Percentiles rank a stretch among this genome's conserved stretches.
Evolutionary conservation across 2,329 filamentous ascomycete species (phyloP).

Genomic region (Parastagonospora avenae): DNA sequence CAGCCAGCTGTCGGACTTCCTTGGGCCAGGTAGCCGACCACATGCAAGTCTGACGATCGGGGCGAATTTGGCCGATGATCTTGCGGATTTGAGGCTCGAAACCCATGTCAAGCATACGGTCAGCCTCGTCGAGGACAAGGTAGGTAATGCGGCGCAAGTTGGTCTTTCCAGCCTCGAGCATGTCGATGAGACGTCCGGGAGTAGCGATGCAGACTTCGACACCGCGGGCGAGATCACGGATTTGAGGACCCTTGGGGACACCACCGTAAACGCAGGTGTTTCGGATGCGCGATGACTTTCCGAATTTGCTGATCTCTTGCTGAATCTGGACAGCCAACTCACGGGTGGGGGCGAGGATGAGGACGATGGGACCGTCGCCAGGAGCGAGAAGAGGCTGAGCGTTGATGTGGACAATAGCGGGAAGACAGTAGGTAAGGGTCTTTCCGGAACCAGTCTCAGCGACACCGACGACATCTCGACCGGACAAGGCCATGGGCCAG

Average conservation of each 20-base stretch:
- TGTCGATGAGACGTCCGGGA: slow-evolving; percentile 95
- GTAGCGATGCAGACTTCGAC: slow-evolving; percentile 99
- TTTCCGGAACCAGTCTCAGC: slow-evolving; percentile 99
- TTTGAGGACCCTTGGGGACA: slow-evolving; percentile 97
- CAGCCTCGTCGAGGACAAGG: slow-evolving; percentile 96
- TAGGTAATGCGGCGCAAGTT: slow-evolving; percentile 98
- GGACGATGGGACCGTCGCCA: slow-evolving; percentile 93
- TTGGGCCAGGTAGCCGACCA: slow-evolving; percentile 99
- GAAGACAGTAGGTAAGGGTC: slow-evolving; percentile 97
- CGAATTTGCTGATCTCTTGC: slow-evolving; percentile 97
- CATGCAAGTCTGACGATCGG: slow-evolving; percentile 98
- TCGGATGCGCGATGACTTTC: slow-evolving; percentile 94
- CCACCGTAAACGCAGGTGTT: slow-evolving; percentile 99
- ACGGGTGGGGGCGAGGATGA: slow-evolving; percentile 94
- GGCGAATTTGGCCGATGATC: slow-evolving; percentile 96
- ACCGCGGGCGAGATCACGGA: slow-evolving; percentile 90
- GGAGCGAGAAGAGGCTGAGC: slow-evolving; percentile 94
- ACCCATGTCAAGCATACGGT: slow-evolving; percentile 99
- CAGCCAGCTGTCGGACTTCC: slow-evolving; percentile 90
- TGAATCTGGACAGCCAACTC: slow-evolving; percentile 99
- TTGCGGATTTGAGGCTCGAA: slow-evolving; percentile 99
- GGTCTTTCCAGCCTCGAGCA: slow-evolving; percentile 97
- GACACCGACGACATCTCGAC: slow-evolving; percentile 98
- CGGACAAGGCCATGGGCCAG: slow-evolving; percentile 98
- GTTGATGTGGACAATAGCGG: slow-evolving; percentile 99